Evolutionary conservation across 306 rosid genomes (phyloP).

Genomic region (Carpinus viminea): DNA sequence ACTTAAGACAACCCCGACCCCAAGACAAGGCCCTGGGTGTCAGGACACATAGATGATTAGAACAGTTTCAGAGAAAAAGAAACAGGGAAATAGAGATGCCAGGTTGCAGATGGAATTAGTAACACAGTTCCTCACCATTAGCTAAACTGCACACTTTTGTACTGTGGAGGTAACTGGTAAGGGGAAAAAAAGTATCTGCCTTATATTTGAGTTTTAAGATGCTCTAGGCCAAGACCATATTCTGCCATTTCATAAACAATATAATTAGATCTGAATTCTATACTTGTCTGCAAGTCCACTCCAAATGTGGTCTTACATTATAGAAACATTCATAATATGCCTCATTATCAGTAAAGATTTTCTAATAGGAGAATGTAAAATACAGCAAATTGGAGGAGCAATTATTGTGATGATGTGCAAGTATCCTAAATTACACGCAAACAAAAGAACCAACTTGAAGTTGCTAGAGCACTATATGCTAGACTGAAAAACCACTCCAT

Average conservation of each 20-base stretch:
- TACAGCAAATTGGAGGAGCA: not conserved
- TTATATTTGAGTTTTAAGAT: not conserved
- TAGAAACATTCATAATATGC: no score
- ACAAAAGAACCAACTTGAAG: no score
- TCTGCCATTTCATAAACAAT: not conserved
- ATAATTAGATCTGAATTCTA: not conserved
- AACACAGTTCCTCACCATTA: not conserved
- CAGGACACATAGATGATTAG: not conserved
- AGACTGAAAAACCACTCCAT: no score
- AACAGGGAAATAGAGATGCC: not conserved
- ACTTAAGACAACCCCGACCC: not conserved
- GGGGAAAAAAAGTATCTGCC: not conserved
- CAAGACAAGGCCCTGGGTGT: not conserved
- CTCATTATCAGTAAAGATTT: no score
- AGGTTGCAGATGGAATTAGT: not conserved
- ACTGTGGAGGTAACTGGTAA: not conserved
- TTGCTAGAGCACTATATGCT: no score
- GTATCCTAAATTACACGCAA: not conserved
- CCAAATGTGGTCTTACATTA: not conserved
- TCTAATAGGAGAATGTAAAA: no score
- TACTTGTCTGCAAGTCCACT: not conserved
- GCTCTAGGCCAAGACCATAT: not conserved
- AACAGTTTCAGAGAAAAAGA: not conserved
- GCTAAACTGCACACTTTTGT: not conserved
- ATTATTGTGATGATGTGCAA: not conserved